Conservation (phyloP, 148 eudicot species). For the Camellia sinensis region DNA sequence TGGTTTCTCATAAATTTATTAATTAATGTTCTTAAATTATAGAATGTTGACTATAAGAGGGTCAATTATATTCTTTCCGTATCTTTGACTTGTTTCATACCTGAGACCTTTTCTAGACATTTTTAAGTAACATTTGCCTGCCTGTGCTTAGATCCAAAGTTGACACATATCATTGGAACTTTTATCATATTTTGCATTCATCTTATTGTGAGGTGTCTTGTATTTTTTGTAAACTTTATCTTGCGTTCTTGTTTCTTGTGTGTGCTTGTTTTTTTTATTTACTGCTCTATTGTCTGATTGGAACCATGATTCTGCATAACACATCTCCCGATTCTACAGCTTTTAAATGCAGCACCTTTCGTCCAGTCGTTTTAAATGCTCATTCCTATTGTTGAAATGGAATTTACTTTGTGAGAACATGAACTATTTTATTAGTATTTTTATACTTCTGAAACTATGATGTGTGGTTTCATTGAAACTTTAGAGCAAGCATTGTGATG, state of each 20-base stretch:
- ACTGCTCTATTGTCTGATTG: no score
- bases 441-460: conserved; percentile 6
- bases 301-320: background rate
- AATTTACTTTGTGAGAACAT: no score
- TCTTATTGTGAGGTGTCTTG: no score
- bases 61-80: background rate
- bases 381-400: no score
- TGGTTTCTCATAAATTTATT: no score
- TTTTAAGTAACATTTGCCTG: background rate
- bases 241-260: no score
- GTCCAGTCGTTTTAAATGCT: background rate
- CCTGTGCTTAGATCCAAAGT: background rate
- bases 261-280: no score
- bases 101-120: background rate
- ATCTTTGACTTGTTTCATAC: background rate
- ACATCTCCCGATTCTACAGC: background rate
- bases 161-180: background rate
- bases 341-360: no score
- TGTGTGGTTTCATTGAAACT: background rate
- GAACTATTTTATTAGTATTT: no score
- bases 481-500: background rate
- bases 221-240: no score
- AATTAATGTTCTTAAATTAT: no score
- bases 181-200: background rate
- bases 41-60: no score